Base-by-base conservation (phyloP, 1,284 basidiomycete species). In the Irpex sp. region DNA sequence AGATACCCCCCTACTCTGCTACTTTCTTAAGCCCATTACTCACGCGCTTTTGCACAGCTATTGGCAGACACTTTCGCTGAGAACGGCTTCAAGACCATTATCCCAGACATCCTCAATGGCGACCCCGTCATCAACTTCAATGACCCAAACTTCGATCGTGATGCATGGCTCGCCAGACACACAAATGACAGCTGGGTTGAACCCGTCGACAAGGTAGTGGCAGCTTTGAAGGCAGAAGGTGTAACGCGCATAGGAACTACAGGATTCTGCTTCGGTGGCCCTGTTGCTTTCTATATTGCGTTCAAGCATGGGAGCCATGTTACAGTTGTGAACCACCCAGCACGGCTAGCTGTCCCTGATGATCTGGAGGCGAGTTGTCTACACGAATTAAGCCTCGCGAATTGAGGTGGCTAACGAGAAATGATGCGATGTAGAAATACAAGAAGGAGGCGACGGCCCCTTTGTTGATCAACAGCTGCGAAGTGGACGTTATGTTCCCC, bases 71-170 rank as follows among this genome's bases (percentile, higher is more conserved):
- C 84, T 68, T 92, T 87, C 73, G 89, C 90, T 16, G 77, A 76
- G 33, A 87, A 89, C 65, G 90, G 90, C 10, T 88, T 83, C 78
- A 84, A 84, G 78, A 80, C 79, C 8, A 75, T 87, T 61, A 66
- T 80, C 12, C 80, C 82, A 0, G 86, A 89, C 72, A 80, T 84
- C 66, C 75, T 90, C 56, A 77, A 82, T 68, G 86, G 81, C 47
- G 88, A 90, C 68, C 72, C 83, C 14, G 68, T 85, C 53, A 74
- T 79, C 8, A 61, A 73, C 3, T 74, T 79, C 54, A 76, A 71
- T 6, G 95, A 98, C 74, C 92, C 95, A 16, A 94, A 95, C 73
- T 99, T 98, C 72, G 96, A 98, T 74, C 85, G 94, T 72, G 7
- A 0, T 0, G 68, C 63, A 12, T 91, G 88, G 87, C 63, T 85